Percentiles rank a stretch among this genome's conserved stretches.
Evolutionary conservation across 805 yeast genomes (phyloP).

Genomic region (Nakazawaea ernobii): DNA sequence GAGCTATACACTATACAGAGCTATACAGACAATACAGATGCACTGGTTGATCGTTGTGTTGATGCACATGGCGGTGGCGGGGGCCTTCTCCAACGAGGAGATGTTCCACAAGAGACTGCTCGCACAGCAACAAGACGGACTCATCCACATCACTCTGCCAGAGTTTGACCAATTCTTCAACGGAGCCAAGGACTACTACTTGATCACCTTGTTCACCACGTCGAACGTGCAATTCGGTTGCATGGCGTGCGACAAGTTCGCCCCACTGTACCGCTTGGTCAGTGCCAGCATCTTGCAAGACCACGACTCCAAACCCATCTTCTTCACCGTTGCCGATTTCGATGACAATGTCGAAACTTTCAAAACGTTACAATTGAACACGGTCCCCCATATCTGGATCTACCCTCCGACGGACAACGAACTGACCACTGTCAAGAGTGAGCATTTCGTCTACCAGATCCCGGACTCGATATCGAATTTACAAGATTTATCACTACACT

Average conservation of each 20-base stretch:
- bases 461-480: conserved; percentile 19
- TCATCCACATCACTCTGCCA: conserved; percentile 36
- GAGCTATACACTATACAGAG: no score
- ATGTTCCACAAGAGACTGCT: not conserved
- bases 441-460: conserved; percentile 20
- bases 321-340: conserved; percentile 49
- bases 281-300: conserved; percentile 38
- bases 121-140: conserved; percentile 27
- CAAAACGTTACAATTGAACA: conserved; percentile 33
- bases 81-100: not conserved
- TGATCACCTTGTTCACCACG: conserved; percentile 51
- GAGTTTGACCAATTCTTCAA: conserved; percentile 32
- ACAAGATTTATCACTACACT: conserved; percentile 33
- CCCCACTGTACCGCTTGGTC: conserved; percentile 34
- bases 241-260: conserved; percentile 38
- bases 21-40: not conserved
- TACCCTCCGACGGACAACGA: conserved; percentile 35
- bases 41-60: not conserved
- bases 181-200: conserved; percentile 47
- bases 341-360: conserved; percentile 35
- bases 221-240: conserved; percentile 37
- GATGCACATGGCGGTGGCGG: not conserved
- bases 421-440: conserved; percentile 16
- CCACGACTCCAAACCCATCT: conserved; percentile 34
- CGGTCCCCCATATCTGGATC: conserved; percentile 66